Evolutionary conservation across 139 green algal species (phyloP).

Genomic region (Mychonastes homosphaera): DNA sequence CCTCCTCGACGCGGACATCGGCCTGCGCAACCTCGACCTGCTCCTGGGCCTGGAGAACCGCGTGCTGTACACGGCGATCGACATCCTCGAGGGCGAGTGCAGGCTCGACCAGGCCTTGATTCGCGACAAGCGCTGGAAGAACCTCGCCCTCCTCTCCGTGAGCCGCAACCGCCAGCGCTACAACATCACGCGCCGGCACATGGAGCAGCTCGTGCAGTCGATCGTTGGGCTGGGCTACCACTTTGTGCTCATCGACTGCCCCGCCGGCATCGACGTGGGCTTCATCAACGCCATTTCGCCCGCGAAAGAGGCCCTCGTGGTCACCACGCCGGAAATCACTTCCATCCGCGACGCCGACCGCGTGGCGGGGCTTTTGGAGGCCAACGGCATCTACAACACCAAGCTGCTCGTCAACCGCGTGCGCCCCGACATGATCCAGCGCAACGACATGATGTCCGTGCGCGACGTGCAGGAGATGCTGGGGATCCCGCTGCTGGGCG

Average conservation of each 20-base stretch:
- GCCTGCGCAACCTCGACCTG: conserved; percentile 79
- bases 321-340: conserved; percentile 87
- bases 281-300: conserved; percentile 86
- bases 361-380: conserved; percentile 77
- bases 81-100: conserved; percentile 82
- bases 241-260: conserved; percentile 77
- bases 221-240: conserved; percentile 67
- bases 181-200: conserved; percentile 71
- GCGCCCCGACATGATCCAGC: conserved; percentile 75
- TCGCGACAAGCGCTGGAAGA: conserved; percentile 81
- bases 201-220: conserved; percentile 67
- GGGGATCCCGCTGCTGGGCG: conserved; percentile 62
- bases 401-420: conserved; percentile 87
- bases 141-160: conserved; percentile 72
- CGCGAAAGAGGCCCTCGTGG: conserved; percentile 73
- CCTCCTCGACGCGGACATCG: conserved; percentile 81
- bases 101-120: conserved; percentile 71
- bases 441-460: conserved; percentile 89
- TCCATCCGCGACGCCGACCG: conserved; percentile 73
- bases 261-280: conserved; percentile 78
- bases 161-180: conserved; percentile 52
- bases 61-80: conserved; percentile 81
- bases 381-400: conserved; percentile 76
- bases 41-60: conserved; percentile 81
- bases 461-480: conserved; percentile 84